Percentiles rank a stretch among this genome's conserved stretches.
Evolutionary conservation across 2,329 filamentous ascomycete species (phyloP).

Genomic region (Paramyrothecium sp.): DNA sequence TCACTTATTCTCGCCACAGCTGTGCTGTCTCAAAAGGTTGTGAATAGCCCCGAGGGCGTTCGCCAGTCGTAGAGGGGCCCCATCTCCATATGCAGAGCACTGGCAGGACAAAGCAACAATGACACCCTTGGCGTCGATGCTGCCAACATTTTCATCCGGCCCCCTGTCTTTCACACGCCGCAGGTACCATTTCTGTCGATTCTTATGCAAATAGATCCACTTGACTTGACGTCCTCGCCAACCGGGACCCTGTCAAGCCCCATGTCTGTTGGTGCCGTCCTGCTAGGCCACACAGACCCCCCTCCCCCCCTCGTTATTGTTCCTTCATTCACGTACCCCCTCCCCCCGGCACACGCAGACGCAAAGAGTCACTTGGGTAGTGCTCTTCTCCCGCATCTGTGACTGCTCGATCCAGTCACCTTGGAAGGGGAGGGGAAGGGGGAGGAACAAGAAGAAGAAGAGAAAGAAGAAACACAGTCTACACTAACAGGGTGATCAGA

Average conservation of each 20-base stretch:
- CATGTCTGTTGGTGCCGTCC: slow-evolving; percentile 20
- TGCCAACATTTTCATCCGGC: slow-evolving; percentile 12
- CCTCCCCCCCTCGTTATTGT: slow-evolving; percentile 19
- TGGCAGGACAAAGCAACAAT: slow-evolving; percentile 14
- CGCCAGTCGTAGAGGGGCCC: neutral
- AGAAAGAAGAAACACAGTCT: slow-evolving; percentile 22
- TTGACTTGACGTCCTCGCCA: slow-evolving; percentile 14
- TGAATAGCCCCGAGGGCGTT: neutral
- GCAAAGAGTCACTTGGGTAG: slow-evolving; percentile 30
- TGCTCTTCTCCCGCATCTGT: slow-evolving; percentile 19
- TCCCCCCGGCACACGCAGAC: slow-evolving; percentile 6
- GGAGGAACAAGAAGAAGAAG: too few species aligned
- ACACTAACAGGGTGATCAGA: slow-evolving; percentile 21
- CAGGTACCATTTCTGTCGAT: slow-evolving; percentile 28
- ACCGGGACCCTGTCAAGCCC: slow-evolving; percentile 5
- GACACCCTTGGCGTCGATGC: slow-evolving; percentile 11
- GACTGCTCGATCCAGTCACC: slow-evolving; percentile 27
- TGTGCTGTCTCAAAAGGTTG: slow-evolving; percentile 6
- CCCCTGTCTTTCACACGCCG: slow-evolving; percentile 20
- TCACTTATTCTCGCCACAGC: neutral
- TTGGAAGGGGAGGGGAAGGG: neutral
- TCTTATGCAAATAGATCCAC: slow-evolving; percentile 25
- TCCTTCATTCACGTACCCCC: neutral
- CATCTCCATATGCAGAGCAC: slow-evolving; percentile 10
- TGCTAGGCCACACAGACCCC: slow-evolving; percentile 32